A percentile compares a stretch with the other conserved stretches of the same genome.
Evolutionary conservation across 75 land plant species (phyloP).

Genomic region (Isoetes taiwanensis): DNA sequence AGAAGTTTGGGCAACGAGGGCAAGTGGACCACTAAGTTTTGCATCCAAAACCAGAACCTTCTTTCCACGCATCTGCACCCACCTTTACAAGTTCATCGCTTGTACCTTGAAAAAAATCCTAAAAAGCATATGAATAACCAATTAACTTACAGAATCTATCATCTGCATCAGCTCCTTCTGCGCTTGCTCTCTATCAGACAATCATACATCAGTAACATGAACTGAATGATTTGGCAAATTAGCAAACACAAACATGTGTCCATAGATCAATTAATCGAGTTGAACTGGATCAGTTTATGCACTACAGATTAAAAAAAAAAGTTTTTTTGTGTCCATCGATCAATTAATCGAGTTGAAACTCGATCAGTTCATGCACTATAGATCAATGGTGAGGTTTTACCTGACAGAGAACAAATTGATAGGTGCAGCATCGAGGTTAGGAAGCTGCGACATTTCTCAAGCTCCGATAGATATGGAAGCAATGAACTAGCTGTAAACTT

Average conservation of each 20-base stretch:
- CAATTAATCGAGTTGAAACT: neutral
- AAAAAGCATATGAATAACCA: neutral
- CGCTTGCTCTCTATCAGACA: constrained; percentile 50
- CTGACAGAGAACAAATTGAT: constrained; percentile 55
- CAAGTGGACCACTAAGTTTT: constrained; percentile 73
- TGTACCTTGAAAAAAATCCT: neutral
- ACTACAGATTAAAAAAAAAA: neutral
- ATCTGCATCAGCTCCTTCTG: constrained; percentile 67
- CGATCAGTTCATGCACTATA: neutral
- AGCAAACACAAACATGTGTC: neutral
- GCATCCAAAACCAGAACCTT: constrained; percentile 78
- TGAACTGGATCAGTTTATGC: neutral
- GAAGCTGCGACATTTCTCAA: constrained; percentile 64
- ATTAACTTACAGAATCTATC: constrained; percentile 51
- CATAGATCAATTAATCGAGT: neutral
- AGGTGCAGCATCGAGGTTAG: constrained; percentile 71
- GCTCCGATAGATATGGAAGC: too few species aligned
- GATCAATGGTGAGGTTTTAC: too few species aligned
- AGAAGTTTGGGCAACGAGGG: constrained; percentile 61
- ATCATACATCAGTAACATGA: neutral
- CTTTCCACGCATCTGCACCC: constrained; percentile 70
- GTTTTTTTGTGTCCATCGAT: neutral
- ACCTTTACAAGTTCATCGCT: neutral
- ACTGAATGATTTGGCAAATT: neutral
- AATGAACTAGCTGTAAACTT: too few species aligned